These are phyloP conservation scores for Exophiala dermatitidis DNA, from an alignment of 2,329 filamentous ascomycete species.

Conservation along the genomic window DNA sequence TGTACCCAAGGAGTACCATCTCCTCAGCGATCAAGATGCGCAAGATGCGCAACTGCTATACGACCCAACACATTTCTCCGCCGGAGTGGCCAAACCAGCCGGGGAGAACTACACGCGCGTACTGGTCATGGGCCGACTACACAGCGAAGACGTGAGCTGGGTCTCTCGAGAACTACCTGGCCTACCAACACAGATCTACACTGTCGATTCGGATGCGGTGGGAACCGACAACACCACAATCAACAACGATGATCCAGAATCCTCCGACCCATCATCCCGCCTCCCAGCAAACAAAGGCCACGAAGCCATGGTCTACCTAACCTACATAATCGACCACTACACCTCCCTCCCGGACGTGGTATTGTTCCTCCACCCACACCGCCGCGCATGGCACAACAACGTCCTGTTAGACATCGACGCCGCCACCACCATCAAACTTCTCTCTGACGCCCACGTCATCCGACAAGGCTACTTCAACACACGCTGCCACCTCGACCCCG, in stretches of 20 bases:
- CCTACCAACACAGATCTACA: constrained; percentile 17
- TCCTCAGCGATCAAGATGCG: constrained; percentile 16
- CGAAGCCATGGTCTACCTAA: constrained; percentile 57
- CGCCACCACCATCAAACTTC: constrained; percentile 43
- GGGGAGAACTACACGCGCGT: constrained; percentile 48
- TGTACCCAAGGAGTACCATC: background rate
- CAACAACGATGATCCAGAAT: too few species aligned
- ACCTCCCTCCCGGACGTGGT: constrained; percentile 52
- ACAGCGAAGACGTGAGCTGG: constrained; percentile 40
- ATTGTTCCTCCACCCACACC: constrained; percentile 55
- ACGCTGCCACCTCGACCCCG: constrained; percentile 52
- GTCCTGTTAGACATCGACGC: constrained; percentile 46
- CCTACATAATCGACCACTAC: constrained; percentile 58
- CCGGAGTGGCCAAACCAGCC: constrained; percentile 38
- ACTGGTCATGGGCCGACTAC: constrained; percentile 41
- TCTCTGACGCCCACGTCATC: constrained; percentile 47
- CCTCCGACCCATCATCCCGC: constrained; percentile 22
- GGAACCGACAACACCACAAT: too few species aligned
- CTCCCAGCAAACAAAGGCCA: constrained; percentile 51
- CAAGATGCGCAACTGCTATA: constrained; percentile 3
- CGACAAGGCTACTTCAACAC: constrained; percentile 54
- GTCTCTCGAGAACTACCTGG: constrained; percentile 39
- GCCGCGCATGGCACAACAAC: constrained; percentile 54
- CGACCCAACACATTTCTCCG: constrained; percentile 29
- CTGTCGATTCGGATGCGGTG: constrained; percentile 6